phyloP scores from a whole-genome alignment of 2,329 filamentous ascomycete species.

The Phaeosphaeriaceae sp. region DNA sequence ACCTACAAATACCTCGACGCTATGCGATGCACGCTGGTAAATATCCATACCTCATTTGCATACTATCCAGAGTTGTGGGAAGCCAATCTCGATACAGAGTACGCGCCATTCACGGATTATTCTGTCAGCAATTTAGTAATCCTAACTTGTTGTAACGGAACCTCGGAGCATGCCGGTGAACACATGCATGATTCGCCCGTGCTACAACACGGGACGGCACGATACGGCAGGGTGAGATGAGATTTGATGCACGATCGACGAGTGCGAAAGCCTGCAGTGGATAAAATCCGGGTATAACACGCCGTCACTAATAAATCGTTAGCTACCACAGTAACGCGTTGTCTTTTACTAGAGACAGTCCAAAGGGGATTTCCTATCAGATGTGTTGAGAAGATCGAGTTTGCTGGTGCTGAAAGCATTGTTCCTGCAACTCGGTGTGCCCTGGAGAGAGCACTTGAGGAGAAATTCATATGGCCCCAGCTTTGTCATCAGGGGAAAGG shows the following conservation, averaged over 20 bases:
- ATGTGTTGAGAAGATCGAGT: constrained; percentile 31
- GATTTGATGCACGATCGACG: neutral
- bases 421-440: constrained; percentile 22
- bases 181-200: neutral
- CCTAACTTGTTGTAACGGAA: no score
- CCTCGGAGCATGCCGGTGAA: neutral
- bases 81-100: neutral
- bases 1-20: no score
- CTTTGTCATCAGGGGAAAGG: constrained; percentile 37
- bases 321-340: constrained; percentile 2
- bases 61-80: no score
- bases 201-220: neutral
- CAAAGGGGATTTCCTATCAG: constrained; percentile 16
- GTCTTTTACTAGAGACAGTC: neutral
- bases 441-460: constrained; percentile 2
- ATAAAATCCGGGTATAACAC: neutral
- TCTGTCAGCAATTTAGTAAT: neutral
- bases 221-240: neutral
- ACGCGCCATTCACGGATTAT: neutral
- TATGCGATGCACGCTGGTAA: no score
- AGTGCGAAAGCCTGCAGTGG: neutral
- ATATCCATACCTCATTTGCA: no score
- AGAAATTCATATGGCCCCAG: constrained; percentile 45
- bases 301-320: constrained; percentile 10
- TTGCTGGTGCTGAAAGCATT: constrained; percentile 33